Percentiles rank a stretch among this genome's conserved stretches.
These are phyloP conservation scores for Nitzschia inconspicua DNA, from an alignment of 108 stramenopile species.

Conservation along the genomic window DNA sequence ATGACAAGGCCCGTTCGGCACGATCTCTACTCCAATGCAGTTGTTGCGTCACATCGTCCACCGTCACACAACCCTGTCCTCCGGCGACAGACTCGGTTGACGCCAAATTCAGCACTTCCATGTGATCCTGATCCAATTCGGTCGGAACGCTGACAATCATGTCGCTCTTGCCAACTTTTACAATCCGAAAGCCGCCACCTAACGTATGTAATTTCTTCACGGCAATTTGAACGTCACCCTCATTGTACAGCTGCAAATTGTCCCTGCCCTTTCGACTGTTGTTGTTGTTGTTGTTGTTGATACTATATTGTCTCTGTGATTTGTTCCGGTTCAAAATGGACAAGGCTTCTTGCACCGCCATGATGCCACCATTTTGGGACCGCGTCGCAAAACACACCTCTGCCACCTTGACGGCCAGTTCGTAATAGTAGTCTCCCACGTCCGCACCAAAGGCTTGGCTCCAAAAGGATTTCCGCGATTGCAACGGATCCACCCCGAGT, in stretches of 20 bases:
- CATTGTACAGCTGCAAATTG: conserved; percentile 33
- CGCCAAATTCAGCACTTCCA: conserved; percentile 74
- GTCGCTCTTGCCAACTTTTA: conserved; percentile 56
- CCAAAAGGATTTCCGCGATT: conserved; percentile 80
- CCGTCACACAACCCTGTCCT: conserved; percentile 52
- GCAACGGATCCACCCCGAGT: conserved; percentile 80
- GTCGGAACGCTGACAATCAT: conserved; percentile 87
- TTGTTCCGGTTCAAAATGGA: conserved; percentile 45
- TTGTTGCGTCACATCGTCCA: conserved; percentile 39
- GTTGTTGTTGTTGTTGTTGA: neutral
- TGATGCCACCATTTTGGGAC: conserved; percentile 93
- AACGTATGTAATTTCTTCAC: conserved; percentile 71
- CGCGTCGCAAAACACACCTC: conserved; percentile 91
- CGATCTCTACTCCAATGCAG: conserved; percentile 65
- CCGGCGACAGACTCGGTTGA: conserved; percentile 26
- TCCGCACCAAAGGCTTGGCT: conserved; percentile 36
- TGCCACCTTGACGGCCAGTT: conserved; percentile 95
- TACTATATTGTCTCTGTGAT: conserved; percentile 42
- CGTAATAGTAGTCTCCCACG: conserved; percentile 96
- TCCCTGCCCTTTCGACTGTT: conserved; percentile 22
- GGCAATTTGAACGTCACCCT: conserved; percentile 70
- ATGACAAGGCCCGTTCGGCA: conserved; percentile 63
- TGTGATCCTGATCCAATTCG: conserved; percentile 83
- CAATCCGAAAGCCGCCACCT: conserved; percentile 83
- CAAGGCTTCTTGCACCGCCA: conserved; percentile 74